Evolutionary conservation across 1,284 basidiomycete species (phyloP).

Genomic region (Taiwanofungus camphoratus): DNA sequence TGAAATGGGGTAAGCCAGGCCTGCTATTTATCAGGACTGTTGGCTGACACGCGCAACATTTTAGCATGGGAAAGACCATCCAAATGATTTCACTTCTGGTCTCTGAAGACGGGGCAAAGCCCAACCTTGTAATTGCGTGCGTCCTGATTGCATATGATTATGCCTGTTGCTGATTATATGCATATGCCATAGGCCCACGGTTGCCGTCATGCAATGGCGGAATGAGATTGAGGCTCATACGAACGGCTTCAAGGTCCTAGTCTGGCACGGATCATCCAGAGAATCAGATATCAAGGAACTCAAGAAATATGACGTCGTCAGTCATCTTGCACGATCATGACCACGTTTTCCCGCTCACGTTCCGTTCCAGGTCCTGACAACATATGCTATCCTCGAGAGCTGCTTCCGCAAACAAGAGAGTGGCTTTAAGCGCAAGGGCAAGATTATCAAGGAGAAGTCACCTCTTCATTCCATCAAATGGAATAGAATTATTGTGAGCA

Average conservation of each 20-base stretch:
- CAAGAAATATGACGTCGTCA: slow-evolving; percentile 82
- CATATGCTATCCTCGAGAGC: slow-evolving; percentile 87
- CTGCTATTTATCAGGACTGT: slow-evolving; percentile 7
- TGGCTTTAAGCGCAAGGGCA: slow-evolving; percentile 85
- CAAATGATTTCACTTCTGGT: slow-evolving; percentile 93
- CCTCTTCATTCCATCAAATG: slow-evolving; percentile 84
- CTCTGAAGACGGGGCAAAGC: slow-evolving; percentile 64
- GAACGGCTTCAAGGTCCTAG: slow-evolving; percentile 71
- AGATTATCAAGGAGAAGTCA: slow-evolving; percentile 86
- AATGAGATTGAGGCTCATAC: slow-evolving; percentile 89
- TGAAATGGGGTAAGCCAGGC: slow-evolving; percentile 73
- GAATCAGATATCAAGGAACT: slow-evolving; percentile 63
- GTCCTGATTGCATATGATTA: slow-evolving; percentile 24
- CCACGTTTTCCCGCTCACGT: slow-evolving; percentile 10
- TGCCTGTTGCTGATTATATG: background rate
- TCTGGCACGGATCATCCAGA: slow-evolving; percentile 87
- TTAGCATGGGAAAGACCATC: slow-evolving; percentile 97
- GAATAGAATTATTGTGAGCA: slow-evolving; percentile 69
- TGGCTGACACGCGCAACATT: background rate
- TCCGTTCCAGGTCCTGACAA: slow-evolving; percentile 51
- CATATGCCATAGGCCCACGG: slow-evolving; percentile 67
- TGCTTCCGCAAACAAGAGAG: slow-evolving; percentile 90
- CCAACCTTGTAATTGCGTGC: slow-evolving; percentile 89
- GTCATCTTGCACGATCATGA: slow-evolving; percentile 20
- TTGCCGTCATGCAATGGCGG: slow-evolving; percentile 98